Conservation (phyloP, 2,329 filamentous ascomycete species). For the Aureobasidium namibiae region DNA sequence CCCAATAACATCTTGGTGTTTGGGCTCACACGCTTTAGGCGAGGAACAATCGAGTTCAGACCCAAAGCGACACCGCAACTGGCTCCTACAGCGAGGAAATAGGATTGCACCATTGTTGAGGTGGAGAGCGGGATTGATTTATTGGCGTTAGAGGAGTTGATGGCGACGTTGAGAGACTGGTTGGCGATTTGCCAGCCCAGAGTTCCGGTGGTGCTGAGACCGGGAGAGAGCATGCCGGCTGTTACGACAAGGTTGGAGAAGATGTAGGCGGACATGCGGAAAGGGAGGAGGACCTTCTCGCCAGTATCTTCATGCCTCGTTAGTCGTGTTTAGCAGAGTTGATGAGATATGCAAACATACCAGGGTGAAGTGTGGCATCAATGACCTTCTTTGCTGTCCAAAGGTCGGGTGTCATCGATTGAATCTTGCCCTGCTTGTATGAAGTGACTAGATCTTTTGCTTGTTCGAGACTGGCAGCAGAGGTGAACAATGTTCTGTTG, state of each 20-base stretch:
- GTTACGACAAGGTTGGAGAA: slow-evolving; percentile 91
- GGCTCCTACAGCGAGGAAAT: slow-evolving; percentile 82
- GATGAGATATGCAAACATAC: slow-evolving; percentile 42
- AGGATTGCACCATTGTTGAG: slow-evolving; percentile 76
- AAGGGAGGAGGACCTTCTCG: slow-evolving; percentile 82
- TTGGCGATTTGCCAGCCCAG: slow-evolving; percentile 93
- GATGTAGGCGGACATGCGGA: slow-evolving; percentile 95
- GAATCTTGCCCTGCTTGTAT: slow-evolving; percentile 78
- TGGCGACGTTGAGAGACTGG: slow-evolving; percentile 94
- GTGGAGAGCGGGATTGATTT: slow-evolving; percentile 85
- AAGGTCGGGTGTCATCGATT: slow-evolving; percentile 77
- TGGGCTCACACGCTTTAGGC: slow-evolving; percentile 67
- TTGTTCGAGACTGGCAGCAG: slow-evolving; percentile 67
- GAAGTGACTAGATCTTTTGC: slow-evolving; percentile 73
- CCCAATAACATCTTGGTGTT: slow-evolving; percentile 67
- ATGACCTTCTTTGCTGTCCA: slow-evolving; percentile 97
- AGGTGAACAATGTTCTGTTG: slow-evolving; percentile 74
- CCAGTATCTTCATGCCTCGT: slow-evolving; percentile 62
- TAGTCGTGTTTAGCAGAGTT: background rate
- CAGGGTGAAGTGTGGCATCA: slow-evolving; percentile 90
- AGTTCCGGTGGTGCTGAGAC: slow-evolving; percentile 73
- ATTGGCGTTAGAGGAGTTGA: slow-evolving; percentile 97
- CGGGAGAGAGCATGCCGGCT: slow-evolving; percentile 91
- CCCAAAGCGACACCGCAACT: slow-evolving; percentile 91
- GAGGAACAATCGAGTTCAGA: slow-evolving; percentile 80